Evolutionary conservation across 2,329 filamentous ascomycete genomes (phyloP).

Genomic region (Hyphodiscus sp.): DNA sequence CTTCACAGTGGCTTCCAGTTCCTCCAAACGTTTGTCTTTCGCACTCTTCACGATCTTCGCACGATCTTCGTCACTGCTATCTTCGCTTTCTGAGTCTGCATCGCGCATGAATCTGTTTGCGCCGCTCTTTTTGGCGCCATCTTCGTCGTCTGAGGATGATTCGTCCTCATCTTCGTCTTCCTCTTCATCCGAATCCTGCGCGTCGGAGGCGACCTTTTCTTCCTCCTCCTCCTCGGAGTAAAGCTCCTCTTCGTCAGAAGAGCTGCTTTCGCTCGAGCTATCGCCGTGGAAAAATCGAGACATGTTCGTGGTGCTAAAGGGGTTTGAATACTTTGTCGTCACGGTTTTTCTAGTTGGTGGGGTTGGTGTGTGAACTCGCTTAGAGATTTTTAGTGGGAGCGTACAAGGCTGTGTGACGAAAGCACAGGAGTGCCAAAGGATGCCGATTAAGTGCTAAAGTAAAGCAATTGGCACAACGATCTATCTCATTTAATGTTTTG

Average conservation of each 20-base stretch:
- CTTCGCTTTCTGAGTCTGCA: conserved; percentile 65
- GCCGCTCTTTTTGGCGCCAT: conserved; percentile 59
- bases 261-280: conserved; percentile 93
- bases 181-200: conserved; percentile 39
- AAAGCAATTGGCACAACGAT: no score
- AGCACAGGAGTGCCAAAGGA: neutral
- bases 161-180: conserved; percentile 49
- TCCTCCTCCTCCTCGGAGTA: conserved; percentile 72
- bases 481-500: no score
- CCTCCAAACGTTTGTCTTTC: conserved; percentile 94
- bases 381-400: neutral
- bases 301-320: conserved; percentile 48
- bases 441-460: neutral
- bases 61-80: conserved; percentile 78
- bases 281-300: conserved; percentile 98
- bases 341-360: conserved; percentile 6
- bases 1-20: conserved; percentile 83
- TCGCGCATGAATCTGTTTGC: conserved; percentile 78
- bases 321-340: conserved; percentile 3
- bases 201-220: conserved; percentile 40
- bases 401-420: neutral
- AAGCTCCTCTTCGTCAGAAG: conserved; percentile 88
- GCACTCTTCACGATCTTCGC: conserved; percentile 89
- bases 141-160: conserved; percentile 58
- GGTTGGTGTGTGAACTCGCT: neutral